Conservation (phyloP, 345 rosid species). For the Eucalyptus melliodora region DNA sequence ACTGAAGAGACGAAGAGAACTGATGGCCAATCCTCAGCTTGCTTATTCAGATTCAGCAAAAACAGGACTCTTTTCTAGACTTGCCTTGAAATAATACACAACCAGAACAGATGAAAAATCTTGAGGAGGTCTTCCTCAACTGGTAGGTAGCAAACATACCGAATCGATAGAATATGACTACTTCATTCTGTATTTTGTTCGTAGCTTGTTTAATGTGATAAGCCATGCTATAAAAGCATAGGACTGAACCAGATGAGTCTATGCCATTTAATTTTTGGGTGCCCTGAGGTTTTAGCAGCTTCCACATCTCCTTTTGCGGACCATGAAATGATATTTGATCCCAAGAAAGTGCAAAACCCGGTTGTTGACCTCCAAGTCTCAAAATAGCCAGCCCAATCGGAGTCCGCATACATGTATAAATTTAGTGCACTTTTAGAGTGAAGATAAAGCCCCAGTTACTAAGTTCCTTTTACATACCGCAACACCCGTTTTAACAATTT, state of each 20-base stretch:
- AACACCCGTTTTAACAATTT: too few species aligned
- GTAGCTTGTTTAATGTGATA: background rate
- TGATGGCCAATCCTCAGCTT: background rate
- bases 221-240: background rate
- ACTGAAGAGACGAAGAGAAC: background rate
- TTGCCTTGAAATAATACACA: background rate
- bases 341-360: too few species aligned
- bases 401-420: too few species aligned
- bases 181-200: background rate
- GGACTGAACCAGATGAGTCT: background rate
- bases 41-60: background rate
- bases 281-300: background rate
- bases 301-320: too few species aligned
- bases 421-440: too few species aligned
- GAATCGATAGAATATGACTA: too few species aligned
- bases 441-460: too few species aligned
- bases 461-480: too few species aligned
- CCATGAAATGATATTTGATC: too few species aligned
- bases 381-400: too few species aligned
- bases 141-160: background rate
- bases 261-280: background rate
- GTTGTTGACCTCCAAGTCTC: too few species aligned
- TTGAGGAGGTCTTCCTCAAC: background rate
- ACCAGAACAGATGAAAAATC: background rate
- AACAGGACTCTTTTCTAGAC: background rate